Evolutionary conservation across 345 rosid genomes (phyloP).

Genomic region (Brassica incana): DNA sequence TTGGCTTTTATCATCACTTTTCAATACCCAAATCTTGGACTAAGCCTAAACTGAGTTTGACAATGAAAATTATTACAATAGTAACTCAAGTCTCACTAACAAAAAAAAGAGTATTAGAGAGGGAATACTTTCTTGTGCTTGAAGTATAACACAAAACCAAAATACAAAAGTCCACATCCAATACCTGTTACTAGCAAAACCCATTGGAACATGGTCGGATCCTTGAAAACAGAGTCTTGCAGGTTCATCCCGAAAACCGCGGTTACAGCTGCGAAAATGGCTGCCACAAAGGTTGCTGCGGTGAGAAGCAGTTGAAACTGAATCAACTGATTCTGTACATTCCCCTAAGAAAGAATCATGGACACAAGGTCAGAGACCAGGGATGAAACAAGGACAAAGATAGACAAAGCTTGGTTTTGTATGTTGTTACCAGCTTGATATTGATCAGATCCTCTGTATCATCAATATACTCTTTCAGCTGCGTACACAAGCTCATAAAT

Average conservation of each 20-base stretch:
- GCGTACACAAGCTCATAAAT: constrained; percentile 37
- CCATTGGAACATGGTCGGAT: constrained; percentile 67
- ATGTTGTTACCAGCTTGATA: constrained; percentile 70
- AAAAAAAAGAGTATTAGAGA: constrained; percentile 36
- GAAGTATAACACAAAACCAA: constrained; percentile 68
- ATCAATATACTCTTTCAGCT: constrained; percentile 95
- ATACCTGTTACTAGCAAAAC: constrained; percentile 67
- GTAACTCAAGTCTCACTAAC: background rate
- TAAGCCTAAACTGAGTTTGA: background rate
- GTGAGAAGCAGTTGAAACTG: constrained; percentile 94
- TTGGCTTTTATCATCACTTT: background rate
- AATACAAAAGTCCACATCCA: constrained; percentile 55
- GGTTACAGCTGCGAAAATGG: constrained; percentile 79
- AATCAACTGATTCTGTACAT: constrained; percentile 90
- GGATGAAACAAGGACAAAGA: background rate
- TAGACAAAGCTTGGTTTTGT: background rate
- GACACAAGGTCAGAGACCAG: constrained; percentile 1
- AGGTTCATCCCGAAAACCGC: constrained; percentile 95
- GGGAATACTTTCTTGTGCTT: constrained; percentile 86
- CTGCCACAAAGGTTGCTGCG: constrained; percentile 85
- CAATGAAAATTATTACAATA: background rate
- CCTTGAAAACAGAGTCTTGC: constrained; percentile 60
- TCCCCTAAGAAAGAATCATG: constrained; percentile 55
- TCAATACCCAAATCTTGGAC: background rate
- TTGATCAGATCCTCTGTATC: constrained; percentile 97